Percentiles rank a stretch among this genome's conserved stretches.
These are phyloP conservation scores for Shiraia bambusicola DNA, from an alignment of 2,329 filamentous ascomycete species.

Conservation along the genomic window DNA sequence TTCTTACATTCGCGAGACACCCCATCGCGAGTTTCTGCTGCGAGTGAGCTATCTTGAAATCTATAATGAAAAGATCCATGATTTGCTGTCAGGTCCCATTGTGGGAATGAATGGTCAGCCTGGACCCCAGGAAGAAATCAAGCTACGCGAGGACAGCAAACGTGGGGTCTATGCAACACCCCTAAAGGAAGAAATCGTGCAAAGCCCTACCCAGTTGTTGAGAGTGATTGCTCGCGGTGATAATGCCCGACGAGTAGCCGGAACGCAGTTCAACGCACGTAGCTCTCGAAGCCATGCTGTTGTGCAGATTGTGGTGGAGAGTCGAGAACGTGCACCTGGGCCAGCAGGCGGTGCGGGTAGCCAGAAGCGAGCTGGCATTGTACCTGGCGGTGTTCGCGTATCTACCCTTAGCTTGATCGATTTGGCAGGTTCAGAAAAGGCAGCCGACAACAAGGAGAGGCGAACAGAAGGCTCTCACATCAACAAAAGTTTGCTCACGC, in stretches of 20 bases:
- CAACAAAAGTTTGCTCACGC: slow-evolving; percentile 93
- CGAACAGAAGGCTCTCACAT: slow-evolving; percentile 95
- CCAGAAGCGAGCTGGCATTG: slow-evolving; percentile 44
- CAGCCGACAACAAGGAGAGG: slow-evolving; percentile 91
- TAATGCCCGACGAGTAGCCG: slow-evolving; percentile 83
- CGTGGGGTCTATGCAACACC: slow-evolving; percentile 94
- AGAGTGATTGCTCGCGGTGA: slow-evolving; percentile 94
- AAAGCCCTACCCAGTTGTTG: slow-evolving; percentile 92
- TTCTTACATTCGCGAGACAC: slow-evolving; percentile 96
- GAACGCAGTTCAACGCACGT: slow-evolving; percentile 94
- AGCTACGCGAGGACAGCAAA: slow-evolving; percentile 93
- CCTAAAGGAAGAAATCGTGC: slow-evolving; percentile 96
- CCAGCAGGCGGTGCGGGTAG: slow-evolving; percentile 43
- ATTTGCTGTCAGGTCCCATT: slow-evolving; percentile 76
- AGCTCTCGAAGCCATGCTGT: slow-evolving; percentile 98
- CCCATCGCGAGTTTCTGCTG: slow-evolving; percentile 87
- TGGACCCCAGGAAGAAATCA: slow-evolving; percentile 83
- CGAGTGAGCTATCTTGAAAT: slow-evolving; percentile 98
- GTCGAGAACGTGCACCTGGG: slow-evolving; percentile 76
- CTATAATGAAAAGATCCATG: slow-evolving; percentile 97
- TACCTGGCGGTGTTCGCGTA: slow-evolving; percentile 86
- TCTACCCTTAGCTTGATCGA: slow-evolving; percentile 95
- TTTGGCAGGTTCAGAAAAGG: slow-evolving; percentile 92
- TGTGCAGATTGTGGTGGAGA: slow-evolving; percentile 97
- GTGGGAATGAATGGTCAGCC: slow-evolving; percentile 53